Percentiles rank a stretch among this genome's conserved stretches.
Conservation (phyloP, 1,284 basidiomycete genomes). For the Vanrija sp. region DNA sequence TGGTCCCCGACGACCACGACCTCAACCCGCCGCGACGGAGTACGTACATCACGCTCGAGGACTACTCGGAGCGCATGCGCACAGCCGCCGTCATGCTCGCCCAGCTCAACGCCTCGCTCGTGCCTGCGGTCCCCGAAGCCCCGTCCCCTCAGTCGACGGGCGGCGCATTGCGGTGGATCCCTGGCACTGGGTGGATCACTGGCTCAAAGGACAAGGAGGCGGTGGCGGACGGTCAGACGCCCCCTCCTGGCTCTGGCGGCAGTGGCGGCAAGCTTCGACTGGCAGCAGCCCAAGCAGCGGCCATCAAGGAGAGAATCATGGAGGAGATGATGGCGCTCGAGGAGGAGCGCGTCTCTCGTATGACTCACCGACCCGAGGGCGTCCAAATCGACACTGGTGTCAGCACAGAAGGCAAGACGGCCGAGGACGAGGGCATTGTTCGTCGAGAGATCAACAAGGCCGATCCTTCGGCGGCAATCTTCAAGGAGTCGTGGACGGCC, state of each 20-base stretch:
- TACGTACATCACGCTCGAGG: constrained; percentile 63
- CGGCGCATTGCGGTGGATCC: constrained; percentile 58
- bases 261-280: constrained; percentile 59
- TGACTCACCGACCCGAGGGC: constrained; percentile 69
- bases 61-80: constrained; percentile 96
- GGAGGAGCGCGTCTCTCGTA: constrained; percentile 92
- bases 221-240: constrained; percentile 1
- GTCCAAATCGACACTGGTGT: constrained; percentile 51
- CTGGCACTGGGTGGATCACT: constrained; percentile 61
- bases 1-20: constrained; percentile 2
- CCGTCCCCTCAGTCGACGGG: constrained; percentile 21
- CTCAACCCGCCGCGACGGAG: constrained; percentile 18
- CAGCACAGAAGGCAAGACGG: constrained; percentile 55
- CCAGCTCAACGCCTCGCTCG: constrained; percentile 82
- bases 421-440: constrained; percentile 87
- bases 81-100: constrained; percentile 98
- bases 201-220: constrained; percentile 27
- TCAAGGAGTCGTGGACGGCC: constrained; percentile 89
- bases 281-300: constrained; percentile 73
- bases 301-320: constrained; percentile 95
- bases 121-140: constrained; percentile 51
- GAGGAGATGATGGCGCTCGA: constrained; percentile 96
- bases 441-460: constrained; percentile 88
- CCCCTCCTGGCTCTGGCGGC: constrained; percentile 16
- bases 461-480: constrained; percentile 91